Evolutionary conservation across 1,139 yeast genomes (phyloP), one percentile per base, ranked within the genome.

Genomic region (Candida tetrigidarum): DNA sequence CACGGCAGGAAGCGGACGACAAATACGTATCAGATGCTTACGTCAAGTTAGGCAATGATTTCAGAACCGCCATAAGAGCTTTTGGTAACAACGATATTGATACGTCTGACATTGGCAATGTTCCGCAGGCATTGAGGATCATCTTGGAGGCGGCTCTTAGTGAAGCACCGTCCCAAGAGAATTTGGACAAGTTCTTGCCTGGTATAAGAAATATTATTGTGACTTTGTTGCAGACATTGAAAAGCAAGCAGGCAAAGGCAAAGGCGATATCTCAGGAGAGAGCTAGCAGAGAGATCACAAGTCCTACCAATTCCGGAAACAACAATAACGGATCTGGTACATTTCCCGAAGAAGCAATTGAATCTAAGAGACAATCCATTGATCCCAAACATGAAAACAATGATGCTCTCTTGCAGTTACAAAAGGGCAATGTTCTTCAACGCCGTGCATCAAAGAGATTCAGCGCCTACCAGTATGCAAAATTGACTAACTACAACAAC

Each of bases 41-140:
- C 62, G 99, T 95, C 11, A 86, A 83, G 53, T 75, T 95, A 30
- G 99, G 99, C 0, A 93, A 93, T 61, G 97, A 93, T 64, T 95
- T 91, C 69, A 84, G 95, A 55, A 81, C 89, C 2, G 91, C 96
- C 0, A 83, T 93, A 15, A 78, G 90, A 50, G 72, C 74, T 4
- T 69, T 71, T 48, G 58, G 64, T 5, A 56, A 55, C 45, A 69
- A 70, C 12, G 76, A 76, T 1, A 69, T 70, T n/a, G 76, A 71
- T 48, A 60, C 69, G n/a, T 61, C 72, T 4, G 76, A 71, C 50
- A 63, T 71, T 36, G 75, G 76, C 1, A 73, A 71, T 49, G 74
- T 71, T 2, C 76, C 76, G 4, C 71, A 69, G 41, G 76, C 74
- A 5, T 54, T 67, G 30, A 74, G 99, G 42, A 76, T 77, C 5